Conservation (phyloP, 257 asterid genomes). For the Perilla frutescens region DNA sequence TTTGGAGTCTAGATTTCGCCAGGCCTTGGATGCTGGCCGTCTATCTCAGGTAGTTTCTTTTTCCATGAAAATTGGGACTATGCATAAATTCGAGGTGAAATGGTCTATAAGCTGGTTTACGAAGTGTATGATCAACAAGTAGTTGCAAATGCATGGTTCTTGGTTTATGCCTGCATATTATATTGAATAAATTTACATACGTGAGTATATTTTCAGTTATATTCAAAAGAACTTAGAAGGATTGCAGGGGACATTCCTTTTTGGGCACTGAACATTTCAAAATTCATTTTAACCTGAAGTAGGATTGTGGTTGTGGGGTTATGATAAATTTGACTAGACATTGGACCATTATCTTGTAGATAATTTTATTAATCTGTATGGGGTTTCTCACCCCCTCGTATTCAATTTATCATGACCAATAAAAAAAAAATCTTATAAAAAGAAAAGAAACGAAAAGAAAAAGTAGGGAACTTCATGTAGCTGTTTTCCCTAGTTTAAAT, state of each 20-base stretch:
- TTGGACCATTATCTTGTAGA: no score
- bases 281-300: neutral
- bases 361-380: neutral
- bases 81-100: neutral
- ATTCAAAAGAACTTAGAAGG: neutral
- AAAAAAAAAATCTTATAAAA: no score
- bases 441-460: no score
- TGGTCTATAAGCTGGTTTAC: neutral
- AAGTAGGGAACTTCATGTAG: neutral
- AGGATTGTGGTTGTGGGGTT: neutral
- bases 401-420: neutral
- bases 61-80: neutral
- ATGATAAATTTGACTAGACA: no score
- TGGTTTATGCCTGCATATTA: neutral
- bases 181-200: neutral
- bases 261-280: neutral
- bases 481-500: neutral
- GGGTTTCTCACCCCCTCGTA: neutral
- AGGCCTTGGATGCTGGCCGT: conserved; percentile 94
- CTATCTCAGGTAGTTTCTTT: conserved; percentile 78
- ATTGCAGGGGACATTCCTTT: neutral
- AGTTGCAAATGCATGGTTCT: neutral
- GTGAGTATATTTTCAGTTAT: neutral
- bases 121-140: neutral
- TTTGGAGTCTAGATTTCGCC: conserved; percentile 79